Percentiles rank a stretch among this genome's conserved stretches.
phyloP scores from a whole-genome alignment of 208 protist genomes.

The Lotmaria passim region DNA sequence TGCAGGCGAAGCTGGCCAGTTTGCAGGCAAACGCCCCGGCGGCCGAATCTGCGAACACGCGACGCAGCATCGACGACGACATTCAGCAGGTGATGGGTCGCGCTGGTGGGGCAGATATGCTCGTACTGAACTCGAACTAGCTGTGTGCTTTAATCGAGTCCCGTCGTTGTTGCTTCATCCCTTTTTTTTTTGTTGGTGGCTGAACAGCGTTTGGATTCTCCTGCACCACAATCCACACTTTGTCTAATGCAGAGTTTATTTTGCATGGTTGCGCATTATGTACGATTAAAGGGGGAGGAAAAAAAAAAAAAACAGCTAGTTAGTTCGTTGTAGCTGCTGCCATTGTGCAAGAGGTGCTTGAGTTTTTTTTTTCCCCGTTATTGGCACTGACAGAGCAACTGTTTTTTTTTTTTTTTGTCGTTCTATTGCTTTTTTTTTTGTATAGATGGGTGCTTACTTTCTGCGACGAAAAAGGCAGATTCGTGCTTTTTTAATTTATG shows the following conservation, averaged over 20 bases:
- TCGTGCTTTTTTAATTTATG: neutral
- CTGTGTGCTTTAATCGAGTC: no score
- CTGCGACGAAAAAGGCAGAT: neutral
- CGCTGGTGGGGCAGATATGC: slow-evolving; percentile 56
- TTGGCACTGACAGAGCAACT: no score
- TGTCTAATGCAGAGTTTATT: no score
- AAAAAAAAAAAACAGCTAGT: no score
- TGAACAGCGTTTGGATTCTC: neutral
- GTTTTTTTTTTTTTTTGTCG: slow-evolving; percentile 10
- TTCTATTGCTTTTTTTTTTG: slow-evolving; percentile 6
- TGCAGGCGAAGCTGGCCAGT: slow-evolving; percentile 37
- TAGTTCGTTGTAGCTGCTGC: no score
- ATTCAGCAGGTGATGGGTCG: slow-evolving; percentile 49
- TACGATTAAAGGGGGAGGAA: no score
- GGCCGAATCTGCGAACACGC: neutral
- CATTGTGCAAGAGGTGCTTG: no score
- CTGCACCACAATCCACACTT: no score
- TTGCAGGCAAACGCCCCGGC: slow-evolving; percentile 19
- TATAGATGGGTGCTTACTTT: neutral
- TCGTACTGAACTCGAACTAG: slow-evolving; percentile 68
- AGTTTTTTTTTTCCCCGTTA: no score
- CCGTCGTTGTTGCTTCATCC: neutral
- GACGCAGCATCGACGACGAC: slow-evolving; percentile 35
- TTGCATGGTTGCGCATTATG: no score
- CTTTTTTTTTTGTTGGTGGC: neutral